Conservation (phyloP, 306 rosid genomes). For the Begonia masoniana region DNA sequence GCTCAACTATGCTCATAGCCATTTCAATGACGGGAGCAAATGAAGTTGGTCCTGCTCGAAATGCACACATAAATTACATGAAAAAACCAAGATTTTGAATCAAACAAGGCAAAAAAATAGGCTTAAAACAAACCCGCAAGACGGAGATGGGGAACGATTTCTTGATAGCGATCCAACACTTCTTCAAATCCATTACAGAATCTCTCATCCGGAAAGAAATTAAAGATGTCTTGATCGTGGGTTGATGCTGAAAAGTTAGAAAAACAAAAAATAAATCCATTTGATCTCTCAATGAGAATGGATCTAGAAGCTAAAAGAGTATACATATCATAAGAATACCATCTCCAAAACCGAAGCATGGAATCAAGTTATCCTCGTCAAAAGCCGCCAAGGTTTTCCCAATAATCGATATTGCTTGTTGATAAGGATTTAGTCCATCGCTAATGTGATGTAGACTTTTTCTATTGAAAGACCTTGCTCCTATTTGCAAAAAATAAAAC, state of each 20-base stretch:
- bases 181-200: constrained; percentile 13
- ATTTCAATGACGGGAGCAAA: constrained; percentile 14
- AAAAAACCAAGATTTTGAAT: neutral
- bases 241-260: constrained; percentile 9
- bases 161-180: constrained; percentile 8
- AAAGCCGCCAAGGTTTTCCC: constrained; percentile 11
- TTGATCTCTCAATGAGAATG: neutral
- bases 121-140: constrained; percentile 6
- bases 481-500: neutral
- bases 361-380: constrained; percentile 14
- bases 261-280: neutral
- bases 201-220: constrained; percentile 9
- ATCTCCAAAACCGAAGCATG: constrained; percentile 11
- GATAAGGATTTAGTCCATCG: constrained; percentile 8
- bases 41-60: constrained; percentile 10
- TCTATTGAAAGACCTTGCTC: constrained; percentile 4
- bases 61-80: neutral
- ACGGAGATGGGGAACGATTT: constrained; percentile 13
- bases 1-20: constrained; percentile 9
- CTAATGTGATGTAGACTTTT: constrained; percentile 8
- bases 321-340: neutral
- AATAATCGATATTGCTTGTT: constrained; percentile 11
- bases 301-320: no score
- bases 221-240: constrained; percentile 10
- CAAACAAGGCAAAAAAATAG: neutral